phyloP scores from a whole-genome alignment of 208 protist species.

The Leishmania guyanensis region DNA sequence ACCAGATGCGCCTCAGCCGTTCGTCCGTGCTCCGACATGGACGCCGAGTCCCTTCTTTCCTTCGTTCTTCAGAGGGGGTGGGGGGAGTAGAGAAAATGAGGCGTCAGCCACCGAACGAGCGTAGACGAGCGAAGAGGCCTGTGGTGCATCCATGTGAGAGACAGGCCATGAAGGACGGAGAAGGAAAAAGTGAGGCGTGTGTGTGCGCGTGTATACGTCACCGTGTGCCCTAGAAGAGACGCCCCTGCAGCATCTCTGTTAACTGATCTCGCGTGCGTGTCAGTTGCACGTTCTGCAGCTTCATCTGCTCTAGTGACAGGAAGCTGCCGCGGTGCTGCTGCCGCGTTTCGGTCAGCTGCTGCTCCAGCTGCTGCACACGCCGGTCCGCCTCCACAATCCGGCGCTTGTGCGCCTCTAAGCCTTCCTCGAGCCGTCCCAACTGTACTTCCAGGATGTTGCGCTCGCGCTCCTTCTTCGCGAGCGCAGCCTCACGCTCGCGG shows the following conservation, averaged over 20 bases:
- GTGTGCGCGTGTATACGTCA: background rate
- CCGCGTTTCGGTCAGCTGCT: conserved; percentile 44
- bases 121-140: background rate
- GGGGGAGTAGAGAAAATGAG: background rate
- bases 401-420: conserved; percentile 57
- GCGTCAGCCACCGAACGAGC: background rate
- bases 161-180: background rate
- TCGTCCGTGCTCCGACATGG: background rate
- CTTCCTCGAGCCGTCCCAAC: conserved; percentile 50
- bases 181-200: background rate
- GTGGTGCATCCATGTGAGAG: background rate
- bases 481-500: conserved; percentile 22
- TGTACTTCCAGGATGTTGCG: conserved; percentile 37
- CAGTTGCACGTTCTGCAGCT: conserved; percentile 57
- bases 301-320: conserved; percentile 58
- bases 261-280: conserved; percentile 47
- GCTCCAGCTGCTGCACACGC: conserved; percentile 42
- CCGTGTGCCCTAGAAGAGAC: conserved; percentile 11
- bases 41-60: background rate
- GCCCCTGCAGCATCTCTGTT: conserved; percentile 36
- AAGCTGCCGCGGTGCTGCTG: conserved; percentile 44
- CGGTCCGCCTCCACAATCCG: conserved; percentile 47
- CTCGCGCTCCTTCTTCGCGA: conserved; percentile 39
- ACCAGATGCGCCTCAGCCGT: background rate
- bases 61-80: background rate